phyloP scores from a whole-genome alignment of 768 basidiomycete genomes.

The Xerocomellus intermedius region DNA sequence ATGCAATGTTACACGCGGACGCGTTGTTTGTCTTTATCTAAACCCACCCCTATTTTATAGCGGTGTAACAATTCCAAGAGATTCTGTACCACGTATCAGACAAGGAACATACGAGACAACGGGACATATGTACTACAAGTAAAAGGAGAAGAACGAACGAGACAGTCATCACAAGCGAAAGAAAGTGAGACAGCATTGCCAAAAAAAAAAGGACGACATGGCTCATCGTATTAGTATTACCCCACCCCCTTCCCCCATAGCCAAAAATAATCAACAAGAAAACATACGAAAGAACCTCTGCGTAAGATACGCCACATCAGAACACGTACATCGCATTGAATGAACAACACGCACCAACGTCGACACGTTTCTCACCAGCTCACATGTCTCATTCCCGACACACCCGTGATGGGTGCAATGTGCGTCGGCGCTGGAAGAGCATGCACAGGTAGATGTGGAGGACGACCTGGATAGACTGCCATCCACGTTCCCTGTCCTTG shows the following conservation, averaged over 20 bases:
- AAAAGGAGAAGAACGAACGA: not conserved
- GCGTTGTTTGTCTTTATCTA: constrained; percentile 20
- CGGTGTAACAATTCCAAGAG: not conserved
- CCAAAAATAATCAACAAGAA: constrained; percentile 22
- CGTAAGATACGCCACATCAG: not conserved
- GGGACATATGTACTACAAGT: constrained; percentile 1
- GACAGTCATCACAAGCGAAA: not conserved
- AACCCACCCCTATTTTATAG: not conserved
- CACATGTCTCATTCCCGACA: constrained; percentile 26
- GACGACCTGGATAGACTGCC: constrained; percentile 20
- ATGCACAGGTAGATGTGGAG: constrained; percentile 16
- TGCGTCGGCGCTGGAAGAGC: constrained; percentile 14
- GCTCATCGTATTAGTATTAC: constrained; percentile 22
- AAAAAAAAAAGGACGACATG: constrained; percentile 5
- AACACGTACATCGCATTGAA: not conserved
- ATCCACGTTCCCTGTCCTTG: constrained; percentile 24
- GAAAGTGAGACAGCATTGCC: constrained; percentile 1
- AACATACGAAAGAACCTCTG: not conserved
- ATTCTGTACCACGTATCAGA: not conserved
- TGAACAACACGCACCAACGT: constrained; percentile 2
- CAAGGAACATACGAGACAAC: not conserved
- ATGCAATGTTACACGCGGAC: not conserved
- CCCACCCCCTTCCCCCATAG: not conserved
- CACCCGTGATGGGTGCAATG: constrained; percentile 18
- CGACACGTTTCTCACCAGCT: constrained; percentile 20